These are phyloP conservation scores for Globisporangium apiculatum DNA, from an alignment of 352 stramenopile species.

Conservation along the genomic window DNA sequence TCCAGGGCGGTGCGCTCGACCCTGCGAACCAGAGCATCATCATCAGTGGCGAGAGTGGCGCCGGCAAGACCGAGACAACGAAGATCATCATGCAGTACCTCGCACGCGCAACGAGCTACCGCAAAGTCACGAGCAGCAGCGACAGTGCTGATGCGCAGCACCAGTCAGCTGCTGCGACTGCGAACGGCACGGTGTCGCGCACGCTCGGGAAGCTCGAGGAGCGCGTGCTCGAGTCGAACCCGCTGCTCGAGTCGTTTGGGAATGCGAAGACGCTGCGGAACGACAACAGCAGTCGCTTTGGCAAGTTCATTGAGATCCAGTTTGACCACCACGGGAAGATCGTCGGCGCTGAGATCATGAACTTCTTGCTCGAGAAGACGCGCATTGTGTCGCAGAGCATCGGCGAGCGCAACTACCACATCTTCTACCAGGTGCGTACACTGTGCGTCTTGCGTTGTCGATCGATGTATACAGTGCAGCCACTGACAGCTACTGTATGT, in stretches of 20 bases:
- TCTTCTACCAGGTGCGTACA: constrained; percentile 92
- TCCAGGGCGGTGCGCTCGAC: constrained; percentile 71
- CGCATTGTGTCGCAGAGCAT: constrained; percentile 85
- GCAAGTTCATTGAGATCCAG: constrained; percentile 97
- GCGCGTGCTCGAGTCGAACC: constrained; percentile 84
- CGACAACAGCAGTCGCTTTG: constrained; percentile 96
- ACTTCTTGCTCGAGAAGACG: constrained; percentile 90
- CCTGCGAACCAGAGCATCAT: constrained; percentile 90
- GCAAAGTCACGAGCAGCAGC: constrained; percentile 25
- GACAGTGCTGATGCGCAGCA: constrained; percentile 9
- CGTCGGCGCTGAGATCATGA: constrained; percentile 85
- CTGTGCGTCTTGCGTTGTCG: constrained; percentile 2
- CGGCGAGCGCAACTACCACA: constrained; percentile 95
- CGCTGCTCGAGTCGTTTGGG: constrained; percentile 85
- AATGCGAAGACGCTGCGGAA: constrained; percentile 95
- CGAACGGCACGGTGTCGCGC: constrained; percentile 83
- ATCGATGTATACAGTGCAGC: no score
- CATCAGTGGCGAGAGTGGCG: constrained; percentile 89
- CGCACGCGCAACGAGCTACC: constrained; percentile 69
- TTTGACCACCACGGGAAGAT: constrained; percentile 93
- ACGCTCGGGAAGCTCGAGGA: constrained; percentile 84
- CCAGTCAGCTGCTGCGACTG: constrained; percentile 42
- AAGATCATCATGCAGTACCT: constrained; percentile 92
- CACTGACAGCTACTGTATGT: no score
- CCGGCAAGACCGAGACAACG: constrained; percentile 88